Conservation (phyloP, 768 basidiomycete species). For the Clathrus columnatus region DNA sequence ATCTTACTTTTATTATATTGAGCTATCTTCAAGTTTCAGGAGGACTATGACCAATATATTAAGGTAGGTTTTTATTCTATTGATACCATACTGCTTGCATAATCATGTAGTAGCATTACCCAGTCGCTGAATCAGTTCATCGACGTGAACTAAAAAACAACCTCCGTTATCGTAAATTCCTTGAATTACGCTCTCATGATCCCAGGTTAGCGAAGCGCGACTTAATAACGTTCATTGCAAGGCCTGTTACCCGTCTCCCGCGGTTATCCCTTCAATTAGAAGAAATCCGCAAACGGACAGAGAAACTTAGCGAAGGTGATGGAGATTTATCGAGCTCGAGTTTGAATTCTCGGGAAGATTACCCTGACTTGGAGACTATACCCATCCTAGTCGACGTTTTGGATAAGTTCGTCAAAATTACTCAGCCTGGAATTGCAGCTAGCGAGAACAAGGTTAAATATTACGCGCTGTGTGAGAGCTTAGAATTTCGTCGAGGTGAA, state of each 20-base stretch:
- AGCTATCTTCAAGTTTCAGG: conserved; percentile 40
- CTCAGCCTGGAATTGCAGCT: conserved; percentile 85
- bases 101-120: conserved; percentile 46
- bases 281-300: conserved; percentile 56
- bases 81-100: not conserved
- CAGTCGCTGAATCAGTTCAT: conserved; percentile 74
- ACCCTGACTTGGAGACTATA: conserved; percentile 70
- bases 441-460: conserved; percentile 87
- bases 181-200: conserved; percentile 52
- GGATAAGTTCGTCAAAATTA: conserved; percentile 65
- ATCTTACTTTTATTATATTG: not conserved
- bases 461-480: conserved; percentile 68
- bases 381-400: conserved; percentile 64
- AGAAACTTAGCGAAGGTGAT: conserved; percentile 13
- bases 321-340: not conserved
- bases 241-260: conserved; percentile 84
- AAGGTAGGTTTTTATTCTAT: conserved; percentile 27
- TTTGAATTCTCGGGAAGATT: conserved; percentile 43
- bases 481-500: conserved; percentile 70
- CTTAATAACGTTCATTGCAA: conserved; percentile 70
- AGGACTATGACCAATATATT: conserved; percentile 72
- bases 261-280: conserved; percentile 69
- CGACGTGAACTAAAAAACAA: conserved; percentile 68
- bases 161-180: conserved; percentile 54
- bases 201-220: conserved; percentile 67